These are phyloP conservation scores for Penicillium sp. DNA, from an alignment of 2,329 filamentous ascomycete genomes.

Conservation along the genomic window DNA sequence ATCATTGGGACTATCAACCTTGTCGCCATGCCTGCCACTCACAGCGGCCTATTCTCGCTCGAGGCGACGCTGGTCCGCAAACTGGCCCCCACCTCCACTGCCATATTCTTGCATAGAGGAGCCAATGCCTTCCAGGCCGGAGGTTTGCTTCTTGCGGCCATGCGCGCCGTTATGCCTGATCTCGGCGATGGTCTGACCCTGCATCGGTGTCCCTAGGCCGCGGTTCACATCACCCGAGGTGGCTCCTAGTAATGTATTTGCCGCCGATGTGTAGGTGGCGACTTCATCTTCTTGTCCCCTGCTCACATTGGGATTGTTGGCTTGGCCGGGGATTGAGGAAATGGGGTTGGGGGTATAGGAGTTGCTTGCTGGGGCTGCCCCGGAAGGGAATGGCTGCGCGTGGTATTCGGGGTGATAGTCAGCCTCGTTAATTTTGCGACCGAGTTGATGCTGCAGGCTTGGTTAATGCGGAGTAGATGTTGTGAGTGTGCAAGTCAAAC, in stretches of 20 bases:
- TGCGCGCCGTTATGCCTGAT: slow-evolving; percentile 48
- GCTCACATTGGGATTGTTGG: slow-evolving; percentile 42
- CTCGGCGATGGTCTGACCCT: slow-evolving; percentile 52
- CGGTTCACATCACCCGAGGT: slow-evolving; percentile 56
- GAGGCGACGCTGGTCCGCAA: slow-evolving; percentile 30
- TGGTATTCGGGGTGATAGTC: slow-evolving; percentile 65
- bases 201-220: slow-evolving; percentile 54
- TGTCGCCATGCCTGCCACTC: not conserved
- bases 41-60: slow-evolving; percentile 24
- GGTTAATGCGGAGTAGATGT: slow-evolving; percentile 17
- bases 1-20: not conserved
- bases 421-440: slow-evolving; percentile 55
- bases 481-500: slow-evolving; percentile 23
- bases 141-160: slow-evolving; percentile 42
- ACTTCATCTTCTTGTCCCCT: slow-evolving; percentile 44
- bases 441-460: slow-evolving; percentile 60
- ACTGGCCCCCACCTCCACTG: slow-evolving; percentile 27
- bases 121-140: slow-evolving; percentile 49
- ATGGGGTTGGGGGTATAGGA: slow-evolving; percentile 49
- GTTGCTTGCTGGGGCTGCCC: slow-evolving; percentile 59
- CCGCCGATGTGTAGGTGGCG: slow-evolving; percentile 44
- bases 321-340: slow-evolving; percentile 32
- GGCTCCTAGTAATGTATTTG: slow-evolving; percentile 51
- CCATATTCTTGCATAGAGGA: slow-evolving; percentile 23
- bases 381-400: slow-evolving; percentile 60